phyloP scores from a whole-genome alignment of 352 stramenopile species.

The Phytophthora tentaculata region DNA sequence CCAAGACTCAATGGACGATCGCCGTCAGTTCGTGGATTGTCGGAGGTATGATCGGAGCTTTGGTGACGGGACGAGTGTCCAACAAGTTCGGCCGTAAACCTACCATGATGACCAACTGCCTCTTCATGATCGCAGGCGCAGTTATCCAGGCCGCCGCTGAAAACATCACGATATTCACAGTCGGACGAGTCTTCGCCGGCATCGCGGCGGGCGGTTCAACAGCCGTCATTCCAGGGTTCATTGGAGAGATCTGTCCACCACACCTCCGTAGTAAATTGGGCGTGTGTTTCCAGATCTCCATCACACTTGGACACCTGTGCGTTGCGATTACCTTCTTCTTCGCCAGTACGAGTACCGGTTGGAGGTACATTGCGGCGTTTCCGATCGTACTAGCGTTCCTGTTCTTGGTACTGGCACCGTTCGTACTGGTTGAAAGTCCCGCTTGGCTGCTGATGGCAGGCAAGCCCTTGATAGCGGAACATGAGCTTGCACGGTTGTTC shows the following conservation, averaged over 20 bases:
- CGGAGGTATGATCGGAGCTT: slow-evolving; percentile 57
- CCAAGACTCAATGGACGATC: slow-evolving; percentile 55
- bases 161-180: slow-evolving; percentile 40
- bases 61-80: slow-evolving; percentile 42
- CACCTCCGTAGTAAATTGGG: slow-evolving; percentile 46
- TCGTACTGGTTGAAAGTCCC: slow-evolving; percentile 57
- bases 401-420: slow-evolving; percentile 45
- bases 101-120: slow-evolving; percentile 43
- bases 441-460: slow-evolving; percentile 48
- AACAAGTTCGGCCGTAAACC: slow-evolving; percentile 49
- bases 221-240: slow-evolving; percentile 44
- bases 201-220: slow-evolving; percentile 49
- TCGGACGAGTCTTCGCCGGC: slow-evolving; percentile 55
- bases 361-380: slow-evolving; percentile 60
- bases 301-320: slow-evolving; percentile 54
- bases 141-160: slow-evolving; percentile 34
- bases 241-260: slow-evolving; percentile 55
- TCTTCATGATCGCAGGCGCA: slow-evolving; percentile 54
- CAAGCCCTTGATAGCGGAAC: slow-evolving; percentile 28
- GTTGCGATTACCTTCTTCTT: slow-evolving; percentile 60
- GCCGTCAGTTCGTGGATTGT: slow-evolving; percentile 69
- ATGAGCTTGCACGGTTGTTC: slow-evolving; percentile 39
- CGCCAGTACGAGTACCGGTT: slow-evolving; percentile 49
- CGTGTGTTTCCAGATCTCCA: slow-evolving; percentile 53
- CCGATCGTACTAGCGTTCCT: slow-evolving; percentile 43